Base-by-base conservation (phyloP, 345 rosid genomes). In the Euclidium syriacum region DNA sequence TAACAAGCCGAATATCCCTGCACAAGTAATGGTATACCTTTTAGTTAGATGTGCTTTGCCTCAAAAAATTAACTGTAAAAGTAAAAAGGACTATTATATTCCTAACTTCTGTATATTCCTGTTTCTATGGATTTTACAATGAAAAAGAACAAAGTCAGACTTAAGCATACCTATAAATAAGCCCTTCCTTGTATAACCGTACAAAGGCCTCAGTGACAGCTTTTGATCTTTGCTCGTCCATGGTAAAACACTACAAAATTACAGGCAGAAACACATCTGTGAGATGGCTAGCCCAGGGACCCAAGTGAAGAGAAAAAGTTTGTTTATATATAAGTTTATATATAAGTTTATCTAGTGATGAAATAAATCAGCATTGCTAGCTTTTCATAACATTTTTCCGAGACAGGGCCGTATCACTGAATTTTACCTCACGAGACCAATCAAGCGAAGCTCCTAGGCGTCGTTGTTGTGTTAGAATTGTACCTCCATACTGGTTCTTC, bases 401-500 rank as follows among this genome's bases (percentile, higher is more conserved):
- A 10, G 26, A 29, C n/a, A 49, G 51, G 14, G 43, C 17, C 16
- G 10, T 34, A 15, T 7, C 35, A 47, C 16, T 32, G 39, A 61
- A 22, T 47, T 58, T 78, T 71, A 94, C 99, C 96, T 94, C 97
- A 65, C 90, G 97, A 22, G 99, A 84, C 99, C 99, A 94, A 70
- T 94, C 99, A 70, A 90, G 95, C 19, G 99, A 90, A 30, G 97
- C 83, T 75, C 97, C 99, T 66, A 94, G 72, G 17, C 95, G 72
- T 0, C 99, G 82, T 65, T 41, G 76, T 51, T 94, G 99, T 60
- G 38, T 24, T 58, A 87, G 53, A 68, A 94, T 94, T 36, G 90
- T 81, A 39, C 90, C 83, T 46, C 99, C 99, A 71, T 80, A 76
- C 52, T 84, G 65, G 18, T 83, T 68, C 75, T 84, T 87, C 99